A percentile compares a stretch with the other conserved stretches of the same genome.
phyloP scores from a whole-genome alignment of 2,329 filamentous ascomycete species.

The Gyromitra esculenta region DNA sequence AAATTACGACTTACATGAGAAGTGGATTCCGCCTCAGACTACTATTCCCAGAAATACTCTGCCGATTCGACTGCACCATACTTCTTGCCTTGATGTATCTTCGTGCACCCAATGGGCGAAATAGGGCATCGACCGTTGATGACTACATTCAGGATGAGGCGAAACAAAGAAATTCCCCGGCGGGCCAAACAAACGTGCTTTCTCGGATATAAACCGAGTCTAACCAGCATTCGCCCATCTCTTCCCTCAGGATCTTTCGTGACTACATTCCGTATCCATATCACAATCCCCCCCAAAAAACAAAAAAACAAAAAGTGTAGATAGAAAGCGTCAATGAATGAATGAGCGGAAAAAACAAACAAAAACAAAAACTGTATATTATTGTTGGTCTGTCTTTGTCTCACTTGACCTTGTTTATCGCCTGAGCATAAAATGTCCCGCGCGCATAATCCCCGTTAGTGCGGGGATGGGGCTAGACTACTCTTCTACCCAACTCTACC shows the following conservation, averaged over 20 bases:
- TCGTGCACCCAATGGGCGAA: neutral
- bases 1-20: conserved; percentile 8
- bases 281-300: neutral
- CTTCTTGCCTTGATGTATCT: conserved; percentile 5
- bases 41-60: conserved; percentile 26
- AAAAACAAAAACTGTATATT: neutral
- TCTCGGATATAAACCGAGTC: conserved; percentile 27
- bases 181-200: conserved; percentile 40
- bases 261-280: conserved; percentile 14
- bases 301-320: conserved; percentile 37
- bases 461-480: neutral
- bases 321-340: conserved; percentile 22
- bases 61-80: conserved; percentile 36
- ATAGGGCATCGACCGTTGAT: neutral
- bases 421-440: conserved; percentile 33
- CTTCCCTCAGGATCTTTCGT: conserved; percentile 11
- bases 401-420: conserved; percentile 39
- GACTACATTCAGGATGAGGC: neutral
- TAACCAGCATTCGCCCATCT: conserved; percentile 26
- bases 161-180: conserved; percentile 11
- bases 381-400: neutral
- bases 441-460: conserved; percentile 13
- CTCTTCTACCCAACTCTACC: no score
- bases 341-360: conserved; percentile 5
- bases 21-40: conserved; percentile 38